These are phyloP conservation scores for Penicillium griseofulvum DNA, from an alignment of 2,329 filamentous ascomycete species.

Conservation along the genomic window DNA sequence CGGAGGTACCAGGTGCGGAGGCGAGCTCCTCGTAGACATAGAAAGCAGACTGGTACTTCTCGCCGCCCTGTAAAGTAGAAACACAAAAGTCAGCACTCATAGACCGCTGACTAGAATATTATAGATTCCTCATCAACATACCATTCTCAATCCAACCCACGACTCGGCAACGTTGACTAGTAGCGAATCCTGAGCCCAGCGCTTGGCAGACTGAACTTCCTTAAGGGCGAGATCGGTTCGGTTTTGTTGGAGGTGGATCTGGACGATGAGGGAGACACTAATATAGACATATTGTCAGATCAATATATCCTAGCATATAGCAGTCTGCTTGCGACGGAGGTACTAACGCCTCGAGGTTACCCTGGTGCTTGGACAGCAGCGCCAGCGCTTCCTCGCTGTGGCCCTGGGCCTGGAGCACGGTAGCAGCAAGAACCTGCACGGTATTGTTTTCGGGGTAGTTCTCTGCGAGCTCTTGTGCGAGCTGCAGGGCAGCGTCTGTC, in stretches of 20 bases:
- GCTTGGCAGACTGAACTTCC: constrained; percentile 79
- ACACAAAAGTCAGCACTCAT: background rate
- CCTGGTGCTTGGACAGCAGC: constrained; percentile 78
- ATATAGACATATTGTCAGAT: constrained; percentile 9
- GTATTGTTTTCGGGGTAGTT: constrained; percentile 68
- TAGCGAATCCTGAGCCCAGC: constrained; percentile 93
- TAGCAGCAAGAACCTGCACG: constrained; percentile 81
- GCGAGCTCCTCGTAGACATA: constrained; percentile 98
- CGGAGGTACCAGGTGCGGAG: constrained; percentile 76
- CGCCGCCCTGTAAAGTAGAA: constrained; percentile 65
- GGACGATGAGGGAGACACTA: constrained; percentile 79
- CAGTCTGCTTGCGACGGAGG: background rate
- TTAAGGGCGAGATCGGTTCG: constrained; percentile 85
- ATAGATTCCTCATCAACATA: constrained; percentile 46
- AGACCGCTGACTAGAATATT: background rate
- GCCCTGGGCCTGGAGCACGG: constrained; percentile 73
- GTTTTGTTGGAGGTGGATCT: constrained; percentile 91
- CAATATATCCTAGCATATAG: background rate
- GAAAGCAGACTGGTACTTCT: constrained; percentile 94
- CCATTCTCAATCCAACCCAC: constrained; percentile 86
- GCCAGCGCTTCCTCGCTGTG: constrained; percentile 82
- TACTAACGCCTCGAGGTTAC: constrained; percentile 72
- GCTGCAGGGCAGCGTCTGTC: constrained; percentile 59
- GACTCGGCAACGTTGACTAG: constrained; percentile 92
- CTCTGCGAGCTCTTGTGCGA: constrained; percentile 65